Base-by-base conservation (phyloP, 768 basidiomycete genomes). In the Daedaleopsis sinensis region DNA sequence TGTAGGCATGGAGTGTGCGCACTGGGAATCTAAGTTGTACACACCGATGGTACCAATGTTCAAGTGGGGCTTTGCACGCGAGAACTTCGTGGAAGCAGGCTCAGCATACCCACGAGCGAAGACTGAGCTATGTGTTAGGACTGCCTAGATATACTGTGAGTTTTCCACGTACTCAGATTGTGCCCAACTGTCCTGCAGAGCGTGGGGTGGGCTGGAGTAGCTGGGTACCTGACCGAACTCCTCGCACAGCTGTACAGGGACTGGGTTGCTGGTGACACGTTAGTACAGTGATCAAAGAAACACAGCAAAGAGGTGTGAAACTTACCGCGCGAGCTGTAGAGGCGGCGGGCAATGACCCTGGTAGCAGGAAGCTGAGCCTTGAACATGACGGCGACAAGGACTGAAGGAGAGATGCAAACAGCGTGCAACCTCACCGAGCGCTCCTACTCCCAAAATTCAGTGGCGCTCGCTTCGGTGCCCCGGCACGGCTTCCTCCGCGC, bases 41-140 rank as follows among this genome's bases (percentile, higher is more conserved):
- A 54, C 72, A 90, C 92, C 93, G 70, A 95, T 95, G 53, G 93
- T 95, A 65, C 94, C 94, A 70, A 96, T 92, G 81, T 96, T 96
- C 90, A 96, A 89, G 73, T 96, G 94, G 56, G 93, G 91, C 74
- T 94, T 94, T 18, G 78, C 77, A 43, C 93, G 89, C 48, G 86
- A 82, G 77, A 84, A 94, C 68, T 82, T 83, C 44, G 67, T 50
- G 19, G 64, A 48, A 5, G 74, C 71, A 49, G 78, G 77, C 64
- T 94, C 93, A 51, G 92, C 92, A 77, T 94, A 94, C 19, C 88
- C 83, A 71, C 92, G 84, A 66, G 82, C 78, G 59, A 78, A 69
- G 57, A 79, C 87, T 88, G 42, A 35, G 15, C 18, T 23, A 38
- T 48, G 36, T 13, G 7, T 55, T 15, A 19, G 11, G 9, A 10